Evolutionary conservation across 345 rosid species (phyloP), one percentile per base, ranked within the genome.

Genomic region (Psidium guajava): DNA sequence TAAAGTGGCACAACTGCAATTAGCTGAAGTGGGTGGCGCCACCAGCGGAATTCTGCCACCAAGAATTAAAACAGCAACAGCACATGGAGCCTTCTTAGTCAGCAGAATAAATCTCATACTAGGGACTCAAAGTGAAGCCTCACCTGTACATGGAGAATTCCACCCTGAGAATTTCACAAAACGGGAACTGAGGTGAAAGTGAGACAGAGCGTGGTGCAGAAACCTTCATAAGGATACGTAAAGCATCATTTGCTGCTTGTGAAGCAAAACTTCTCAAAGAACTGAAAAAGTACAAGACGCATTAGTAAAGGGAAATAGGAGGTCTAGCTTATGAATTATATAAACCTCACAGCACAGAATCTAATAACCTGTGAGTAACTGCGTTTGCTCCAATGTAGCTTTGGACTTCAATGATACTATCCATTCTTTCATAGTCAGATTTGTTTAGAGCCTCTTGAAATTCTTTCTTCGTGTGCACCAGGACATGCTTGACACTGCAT

Each of bases 401-500:
- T 89, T 94, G 93, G 88, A 94, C 96, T 92, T 96, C 99, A 94
- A 95, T 91, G 52, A 96, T 85, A 75, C 91, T 87, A 87, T 96
- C 98, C 82, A 85, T 87, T 80, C 88, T 89, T 88, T 89, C 92
- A 83, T 88, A 20, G 83, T 88, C 88, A 90, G 93, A 89, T 86
- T 84, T 85, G 58, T 90, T 82, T 82, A 96, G 85, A 82, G 97
- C 94, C 81, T 94, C 97, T 86, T 89, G 93, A 87, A 96, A 94
- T 87, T 96, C 96, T 54, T 84, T 32, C 89, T 95, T 95, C 4
- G 98, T 92, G 89, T 91, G 92, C 87, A 94, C 99, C 24, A 77
- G 90, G 40, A 91, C 88, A 91, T 96, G 97, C 86, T 86, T 94
- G 87, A 95, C 89, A 74, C 99, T 96, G 93, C 92, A 90, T 82